These are phyloP conservation scores for Haplosporangium gracile DNA, from an alignment of 192 early-diverging fungal genomes.

Conservation along the genomic window DNA sequence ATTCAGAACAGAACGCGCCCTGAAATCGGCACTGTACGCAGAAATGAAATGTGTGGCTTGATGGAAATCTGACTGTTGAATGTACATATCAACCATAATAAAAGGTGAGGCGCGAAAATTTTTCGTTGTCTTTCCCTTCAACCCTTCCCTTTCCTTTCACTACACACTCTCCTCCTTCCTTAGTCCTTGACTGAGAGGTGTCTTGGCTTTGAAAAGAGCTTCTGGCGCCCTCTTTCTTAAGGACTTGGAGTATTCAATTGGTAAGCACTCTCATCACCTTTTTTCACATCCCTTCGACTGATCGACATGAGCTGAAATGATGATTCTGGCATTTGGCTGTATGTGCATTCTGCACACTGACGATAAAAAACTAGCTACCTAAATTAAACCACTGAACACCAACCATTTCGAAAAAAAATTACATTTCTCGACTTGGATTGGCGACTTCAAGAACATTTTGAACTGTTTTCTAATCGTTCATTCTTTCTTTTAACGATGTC, in stretches of 20 bases:
- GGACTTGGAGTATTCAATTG: neutral
- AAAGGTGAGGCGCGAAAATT: slow-evolving; percentile 12
- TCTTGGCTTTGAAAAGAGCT: neutral
- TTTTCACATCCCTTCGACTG: neutral
- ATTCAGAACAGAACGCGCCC: neutral
- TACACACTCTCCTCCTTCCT: neutral
- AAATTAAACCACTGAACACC: slow-evolving; percentile 33
- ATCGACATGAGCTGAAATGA: slow-evolving; percentile 21
- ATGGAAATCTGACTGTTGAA: neutral
- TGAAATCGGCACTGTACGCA: neutral
- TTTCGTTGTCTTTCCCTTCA: neutral
- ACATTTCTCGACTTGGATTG: neutral
- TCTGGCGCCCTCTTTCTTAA: neutral
- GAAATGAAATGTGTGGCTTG: neutral
- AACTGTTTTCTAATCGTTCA: neutral
- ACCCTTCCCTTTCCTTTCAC: slow-evolving; percentile 4
- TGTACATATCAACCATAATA: neutral
- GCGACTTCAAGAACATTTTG: neutral
- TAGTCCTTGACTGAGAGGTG: neutral
- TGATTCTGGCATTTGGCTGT: slow-evolving; percentile 61
- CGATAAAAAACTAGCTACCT: slow-evolving; percentile 60
- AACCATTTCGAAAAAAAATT: neutral
- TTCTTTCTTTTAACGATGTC: neutral
- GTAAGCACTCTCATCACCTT: slow-evolving; percentile 9
- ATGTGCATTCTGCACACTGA: slow-evolving; percentile 55